Percentiles rank a stretch among this genome's conserved stretches.
Evolutionary conservation across 352 stramenopile species (phyloP).

Genomic region (Phytophthora idaei): DNA sequence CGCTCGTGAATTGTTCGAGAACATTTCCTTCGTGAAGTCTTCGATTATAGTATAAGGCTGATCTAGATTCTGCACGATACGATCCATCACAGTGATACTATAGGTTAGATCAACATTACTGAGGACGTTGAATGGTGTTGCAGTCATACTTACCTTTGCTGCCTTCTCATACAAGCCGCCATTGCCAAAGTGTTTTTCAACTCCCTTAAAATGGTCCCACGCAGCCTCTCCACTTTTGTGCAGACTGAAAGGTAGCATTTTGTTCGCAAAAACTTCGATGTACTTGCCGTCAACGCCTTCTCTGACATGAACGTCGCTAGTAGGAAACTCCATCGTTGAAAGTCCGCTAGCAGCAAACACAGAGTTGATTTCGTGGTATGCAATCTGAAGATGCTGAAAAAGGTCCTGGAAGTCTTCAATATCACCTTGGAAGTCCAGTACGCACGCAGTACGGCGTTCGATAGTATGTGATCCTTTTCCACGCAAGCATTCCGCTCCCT

Average conservation of each 20-base stretch:
- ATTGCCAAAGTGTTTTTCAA: constrained; percentile 36
- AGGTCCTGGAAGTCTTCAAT: constrained; percentile 42
- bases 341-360: constrained; percentile 38
- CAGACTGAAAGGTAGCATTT: constrained; percentile 34
- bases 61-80: constrained; percentile 25
- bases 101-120: constrained; percentile 2
- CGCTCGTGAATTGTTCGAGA: constrained; percentile 33
- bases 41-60: constrained; percentile 36
- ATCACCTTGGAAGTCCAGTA: constrained; percentile 36
- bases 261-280: constrained; percentile 36
- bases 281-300: constrained; percentile 28
- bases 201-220: constrained; percentile 39
- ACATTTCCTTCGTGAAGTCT: constrained; percentile 34
- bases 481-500: constrained; percentile 14
- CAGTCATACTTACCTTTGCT: constrained; percentile 2
- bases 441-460: constrained; percentile 9
- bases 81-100: background rate
- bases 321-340: constrained; percentile 16
- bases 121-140: background rate
- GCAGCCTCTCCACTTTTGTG: constrained; percentile 26
- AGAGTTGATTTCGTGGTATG: constrained; percentile 37
- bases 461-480: constrained; percentile 2
- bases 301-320: constrained; percentile 31
- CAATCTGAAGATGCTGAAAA: constrained; percentile 39
- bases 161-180: constrained; percentile 12